Conservation (phyloP, 495 filamentous ascomycete species). For the Talaromyces stipitatus region DNA sequence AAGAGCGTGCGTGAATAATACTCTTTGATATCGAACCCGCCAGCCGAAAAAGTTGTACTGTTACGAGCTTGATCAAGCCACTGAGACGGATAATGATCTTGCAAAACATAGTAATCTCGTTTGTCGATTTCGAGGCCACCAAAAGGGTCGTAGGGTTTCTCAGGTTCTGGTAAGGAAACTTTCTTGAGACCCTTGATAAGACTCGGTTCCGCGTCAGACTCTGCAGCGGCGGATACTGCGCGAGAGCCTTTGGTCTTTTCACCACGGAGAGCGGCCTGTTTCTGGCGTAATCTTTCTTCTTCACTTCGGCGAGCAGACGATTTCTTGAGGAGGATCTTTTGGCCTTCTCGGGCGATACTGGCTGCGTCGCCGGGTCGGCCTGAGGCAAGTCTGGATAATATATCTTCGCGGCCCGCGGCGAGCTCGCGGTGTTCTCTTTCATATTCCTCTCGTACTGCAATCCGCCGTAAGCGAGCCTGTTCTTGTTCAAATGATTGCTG, state of each 20-base stretch:
- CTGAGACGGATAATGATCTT: conserved; percentile 53
- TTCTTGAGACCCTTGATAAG: conserved; percentile 72
- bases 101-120: conserved; percentile 63
- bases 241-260: conserved; percentile 27
- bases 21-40: conserved; percentile 74
- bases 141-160: conserved; percentile 84
- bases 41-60: conserved; percentile 55
- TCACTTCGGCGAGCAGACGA: conserved; percentile 44
- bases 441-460: conserved; percentile 48
- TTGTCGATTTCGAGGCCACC: conserved; percentile 58
- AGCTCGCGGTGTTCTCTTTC: conserved; percentile 58
- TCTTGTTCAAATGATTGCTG: conserved; percentile 67
- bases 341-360: conserved; percentile 43
- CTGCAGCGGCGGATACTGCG: conserved; percentile 17
- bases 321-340: conserved; percentile 65
- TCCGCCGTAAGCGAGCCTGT: conserved; percentile 44
- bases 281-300: conserved; percentile 40
- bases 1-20: conserved; percentile 73
- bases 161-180: conserved; percentile 47
- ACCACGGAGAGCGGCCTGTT: conserved; percentile 32
- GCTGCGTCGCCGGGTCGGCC: conserved; percentile 41
- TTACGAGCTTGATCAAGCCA: conserved; percentile 57
- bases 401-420: conserved; percentile 51
- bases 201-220: conserved; percentile 23
- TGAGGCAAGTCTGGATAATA: conserved; percentile 43